Conservation (phyloP, 176 grass and related monocot species). For the Poa annua region DNA sequence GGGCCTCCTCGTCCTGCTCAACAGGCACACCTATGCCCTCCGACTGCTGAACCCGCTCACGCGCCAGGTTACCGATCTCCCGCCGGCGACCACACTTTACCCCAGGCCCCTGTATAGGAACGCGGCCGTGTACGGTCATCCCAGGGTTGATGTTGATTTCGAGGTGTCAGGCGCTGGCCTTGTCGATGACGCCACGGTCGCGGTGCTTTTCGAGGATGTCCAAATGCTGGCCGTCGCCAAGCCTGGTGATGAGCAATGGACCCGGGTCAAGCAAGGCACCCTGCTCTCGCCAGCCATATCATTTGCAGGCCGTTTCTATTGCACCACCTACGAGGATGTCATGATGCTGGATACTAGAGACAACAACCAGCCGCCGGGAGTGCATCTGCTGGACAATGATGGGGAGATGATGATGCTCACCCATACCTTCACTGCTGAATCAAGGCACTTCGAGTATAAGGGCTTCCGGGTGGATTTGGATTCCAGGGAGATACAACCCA, state of each 20-base stretch:
- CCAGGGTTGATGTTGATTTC: background rate
- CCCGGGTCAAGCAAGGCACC: background rate
- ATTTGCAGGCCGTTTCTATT: slow-evolving; percentile 1
- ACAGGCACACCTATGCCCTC: background rate
- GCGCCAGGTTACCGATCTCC: background rate
- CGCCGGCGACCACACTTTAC: background rate
- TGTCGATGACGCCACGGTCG: background rate
- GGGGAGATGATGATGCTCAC: background rate
- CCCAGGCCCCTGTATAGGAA: background rate
- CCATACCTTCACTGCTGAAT: background rate
- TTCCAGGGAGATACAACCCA: background rate
- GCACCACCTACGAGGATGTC: background rate
- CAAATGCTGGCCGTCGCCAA: background rate
- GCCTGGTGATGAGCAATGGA: background rate
- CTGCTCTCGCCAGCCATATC: background rate
- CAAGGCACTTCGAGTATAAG: background rate
- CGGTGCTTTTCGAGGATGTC: background rate
- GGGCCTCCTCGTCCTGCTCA: slow-evolving; percentile 25
- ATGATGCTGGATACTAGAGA: background rate
- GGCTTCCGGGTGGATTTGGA: background rate
- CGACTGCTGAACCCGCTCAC: slow-evolving; percentile 24
- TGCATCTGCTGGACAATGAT: background rate
- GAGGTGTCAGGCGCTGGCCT: background rate
- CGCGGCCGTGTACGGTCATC: background rate
- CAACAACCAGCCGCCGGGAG: background rate